Evolutionary conservation across 164 flowering plant genomes (phyloP).

Genomic region (Chimonanthus salicifolius): DNA sequence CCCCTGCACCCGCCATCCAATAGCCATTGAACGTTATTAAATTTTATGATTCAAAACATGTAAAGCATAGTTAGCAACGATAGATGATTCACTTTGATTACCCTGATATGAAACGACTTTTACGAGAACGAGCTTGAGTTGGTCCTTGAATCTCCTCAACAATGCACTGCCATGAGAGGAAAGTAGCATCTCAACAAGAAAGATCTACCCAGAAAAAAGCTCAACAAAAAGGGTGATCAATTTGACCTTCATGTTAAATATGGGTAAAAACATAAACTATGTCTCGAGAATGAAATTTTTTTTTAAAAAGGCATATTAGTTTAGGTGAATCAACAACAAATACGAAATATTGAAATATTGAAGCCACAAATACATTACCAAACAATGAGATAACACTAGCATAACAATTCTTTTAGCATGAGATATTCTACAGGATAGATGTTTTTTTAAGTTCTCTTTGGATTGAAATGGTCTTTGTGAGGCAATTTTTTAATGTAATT

Average conservation of each 20-base stretch:
- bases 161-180: slow-evolving; percentile 58
- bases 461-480: too few species aligned
- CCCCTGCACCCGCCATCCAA: too few species aligned
- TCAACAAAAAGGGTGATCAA: neutral
- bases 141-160: slow-evolving; percentile 99
- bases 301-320: neutral
- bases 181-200: neutral
- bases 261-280: neutral
- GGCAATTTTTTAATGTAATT: too few species aligned
- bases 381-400: too few species aligned
- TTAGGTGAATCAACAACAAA: neutral
- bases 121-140: slow-evolving; percentile 89
- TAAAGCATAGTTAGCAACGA: neutral
- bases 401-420: too few species aligned
- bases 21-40: too few species aligned
- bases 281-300: neutral
- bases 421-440: too few species aligned
- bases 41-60: neutral
- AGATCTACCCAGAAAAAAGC: neutral
- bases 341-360: neutral
- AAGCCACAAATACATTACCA: too few species aligned
- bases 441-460: too few species aligned
- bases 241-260: slow-evolving; percentile 1
- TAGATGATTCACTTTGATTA: slow-evolving; percentile 22
- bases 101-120: slow-evolving; percentile 98